A percentile compares a stretch with the other conserved stretches of the same genome.
Evolutionary conservation across 768 basidiomycete species (phyloP).

Genomic region (Mycena vulgaris): DNA sequence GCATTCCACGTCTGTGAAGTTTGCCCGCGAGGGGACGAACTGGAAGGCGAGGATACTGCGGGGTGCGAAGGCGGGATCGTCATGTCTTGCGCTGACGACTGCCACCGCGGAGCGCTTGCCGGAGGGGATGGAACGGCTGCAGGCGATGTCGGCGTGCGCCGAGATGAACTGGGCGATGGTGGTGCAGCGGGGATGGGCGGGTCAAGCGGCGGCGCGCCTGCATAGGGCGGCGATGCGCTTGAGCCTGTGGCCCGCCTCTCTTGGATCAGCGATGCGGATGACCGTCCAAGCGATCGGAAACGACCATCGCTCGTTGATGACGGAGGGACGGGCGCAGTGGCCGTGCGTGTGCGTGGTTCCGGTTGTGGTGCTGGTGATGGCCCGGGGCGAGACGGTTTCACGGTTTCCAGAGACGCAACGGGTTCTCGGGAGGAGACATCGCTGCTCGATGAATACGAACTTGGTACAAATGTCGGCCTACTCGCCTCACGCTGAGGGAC

Average conservation of each 20-base stretch:
- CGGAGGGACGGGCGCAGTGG: background rate
- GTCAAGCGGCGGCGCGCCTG: background rate
- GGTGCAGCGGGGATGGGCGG: background rate
- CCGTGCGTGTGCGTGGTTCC: background rate
- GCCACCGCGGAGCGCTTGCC: background rate
- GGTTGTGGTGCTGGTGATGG: background rate
- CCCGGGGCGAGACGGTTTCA: background rate
- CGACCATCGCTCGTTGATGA: background rate
- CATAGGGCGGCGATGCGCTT: too few relatives aligned
- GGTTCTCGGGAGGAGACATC: background rate
- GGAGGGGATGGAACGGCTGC: background rate
- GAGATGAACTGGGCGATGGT: background rate
- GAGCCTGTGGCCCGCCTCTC: background rate
- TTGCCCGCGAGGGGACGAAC: background rate
- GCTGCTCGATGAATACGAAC: background rate
- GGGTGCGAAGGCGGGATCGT: too few relatives aligned
- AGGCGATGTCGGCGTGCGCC: background rate
- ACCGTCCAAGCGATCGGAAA: slow-evolving; percentile 21
- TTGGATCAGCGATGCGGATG: background rate
- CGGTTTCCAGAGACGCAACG: slow-evolving; percentile 9
- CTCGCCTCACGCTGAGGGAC: background rate
- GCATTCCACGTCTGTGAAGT: slow-evolving; percentile 13
- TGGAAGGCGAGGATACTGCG: background rate
- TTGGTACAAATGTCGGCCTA: background rate
- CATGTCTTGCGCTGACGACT: background rate